phyloP scores from a whole-genome alignment of 768 basidiomycete species.

The Mycena rebaudengoi region DNA sequence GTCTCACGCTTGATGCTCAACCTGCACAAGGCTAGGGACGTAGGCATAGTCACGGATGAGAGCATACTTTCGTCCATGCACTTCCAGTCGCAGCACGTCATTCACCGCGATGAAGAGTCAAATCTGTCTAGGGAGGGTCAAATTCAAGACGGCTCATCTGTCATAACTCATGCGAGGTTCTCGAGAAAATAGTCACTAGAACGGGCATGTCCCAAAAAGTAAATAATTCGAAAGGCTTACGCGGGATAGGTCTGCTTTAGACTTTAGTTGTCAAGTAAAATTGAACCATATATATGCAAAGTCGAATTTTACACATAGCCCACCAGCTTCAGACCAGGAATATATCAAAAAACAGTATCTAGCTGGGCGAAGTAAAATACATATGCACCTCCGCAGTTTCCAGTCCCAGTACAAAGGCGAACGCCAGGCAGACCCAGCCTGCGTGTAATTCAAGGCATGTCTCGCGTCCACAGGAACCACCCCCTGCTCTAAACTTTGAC shows the following conservation, averaged over 20 bases:
- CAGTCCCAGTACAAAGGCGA: too few species aligned
- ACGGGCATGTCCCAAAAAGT: neutral
- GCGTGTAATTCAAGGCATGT: neutral
- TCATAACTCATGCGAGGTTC: slow-evolving; percentile 4
- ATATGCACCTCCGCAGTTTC: neutral
- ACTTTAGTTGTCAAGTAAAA: neutral
- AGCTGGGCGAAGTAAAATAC: neutral
- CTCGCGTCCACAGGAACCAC: neutral
- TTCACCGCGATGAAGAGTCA: neutral
- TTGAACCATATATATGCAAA: neutral
- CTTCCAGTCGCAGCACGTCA: neutral
- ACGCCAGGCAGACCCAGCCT: too few species aligned
- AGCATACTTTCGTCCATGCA: neutral
- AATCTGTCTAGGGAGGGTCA: neutral
- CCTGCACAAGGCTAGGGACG: neutral
- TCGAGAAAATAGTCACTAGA: slow-evolving; percentile 1
- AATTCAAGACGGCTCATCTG: slow-evolving; percentile 2
- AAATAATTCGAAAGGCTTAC: neutral
- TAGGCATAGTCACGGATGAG: slow-evolving; percentile 1
- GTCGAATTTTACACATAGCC: neutral
- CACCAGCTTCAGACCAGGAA: neutral
- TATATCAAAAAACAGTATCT: neutral
- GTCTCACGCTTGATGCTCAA: slow-evolving; percentile 5
- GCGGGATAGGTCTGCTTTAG: neutral
- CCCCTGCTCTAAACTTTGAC: neutral